Evolutionary conservation across 306 rosid genomes (phyloP).

Genomic region (Quercus variabilis): DNA sequence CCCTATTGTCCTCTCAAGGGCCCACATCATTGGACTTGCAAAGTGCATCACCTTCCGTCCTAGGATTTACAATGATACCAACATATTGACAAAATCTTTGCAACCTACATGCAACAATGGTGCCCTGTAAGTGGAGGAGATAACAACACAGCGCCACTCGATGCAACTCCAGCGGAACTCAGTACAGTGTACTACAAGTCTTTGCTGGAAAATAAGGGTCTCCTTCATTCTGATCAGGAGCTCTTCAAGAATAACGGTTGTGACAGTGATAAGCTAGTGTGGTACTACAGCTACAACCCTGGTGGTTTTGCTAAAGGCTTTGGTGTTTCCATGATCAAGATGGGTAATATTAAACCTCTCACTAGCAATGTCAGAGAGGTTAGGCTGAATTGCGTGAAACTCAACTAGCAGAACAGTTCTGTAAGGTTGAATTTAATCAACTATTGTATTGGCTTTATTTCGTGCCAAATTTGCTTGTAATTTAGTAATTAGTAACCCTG

Average conservation of each 20-base stretch:
- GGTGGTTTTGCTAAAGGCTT: slow-evolving; percentile 5
- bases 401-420: neutral
- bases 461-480: too few species aligned
- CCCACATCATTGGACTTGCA: slow-evolving; percentile 27
- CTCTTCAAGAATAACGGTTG: slow-evolving; percentile 24
- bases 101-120: neutral
- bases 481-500: too few species aligned
- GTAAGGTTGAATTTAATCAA: too few species aligned
- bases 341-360: slow-evolving; percentile 39
- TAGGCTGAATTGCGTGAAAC: slow-evolving; percentile 21
- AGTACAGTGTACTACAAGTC: slow-evolving; percentile 29
- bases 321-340: slow-evolving; percentile 31
- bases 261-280: slow-evolving; percentile 23
- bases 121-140: slow-evolving; percentile 31
- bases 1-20: slow-evolving; percentile 23
- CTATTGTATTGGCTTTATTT: too few species aligned
- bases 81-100: slow-evolving; percentile 25
- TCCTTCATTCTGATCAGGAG: slow-evolving; percentile 37
- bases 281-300: neutral
- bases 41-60: slow-evolving; percentile 19
- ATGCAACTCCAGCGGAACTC: neutral
- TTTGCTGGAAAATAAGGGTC: slow-evolving; percentile 21
- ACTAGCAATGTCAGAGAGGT: slow-evolving; percentile 26
- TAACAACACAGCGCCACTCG: slow-evolving; percentile 6
- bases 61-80: slow-evolving; percentile 31